phyloP scores from a whole-genome alignment of 2,329 filamentous ascomycete genomes.

The Epicoccum nigrum region DNA sequence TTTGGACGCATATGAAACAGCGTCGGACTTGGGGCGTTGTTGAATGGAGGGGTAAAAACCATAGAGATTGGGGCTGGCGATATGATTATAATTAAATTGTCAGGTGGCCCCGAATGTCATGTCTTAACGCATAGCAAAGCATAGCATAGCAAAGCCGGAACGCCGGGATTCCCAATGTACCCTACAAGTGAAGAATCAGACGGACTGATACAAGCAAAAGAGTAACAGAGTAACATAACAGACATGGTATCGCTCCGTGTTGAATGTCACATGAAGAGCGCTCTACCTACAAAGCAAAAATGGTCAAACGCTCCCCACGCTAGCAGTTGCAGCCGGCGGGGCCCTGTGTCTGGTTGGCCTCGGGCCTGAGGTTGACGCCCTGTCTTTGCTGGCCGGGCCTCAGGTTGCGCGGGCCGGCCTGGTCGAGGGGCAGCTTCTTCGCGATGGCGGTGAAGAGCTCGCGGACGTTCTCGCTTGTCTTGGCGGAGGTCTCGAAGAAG shows the following conservation, averaged over 20 bases:
- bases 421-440: slow-evolving; percentile 95
- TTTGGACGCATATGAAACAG: background rate
- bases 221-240: too few species aligned
- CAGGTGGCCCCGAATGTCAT: slow-evolving; percentile 40
- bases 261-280: slow-evolving; percentile 9
- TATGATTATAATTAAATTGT: slow-evolving; percentile 41
- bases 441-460: slow-evolving; percentile 97
- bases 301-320: slow-evolving; percentile 18
- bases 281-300: slow-evolving; percentile 18
- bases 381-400: slow-evolving; percentile 64
- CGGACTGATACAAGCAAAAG: slow-evolving; percentile 14
- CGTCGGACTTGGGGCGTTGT: background rate
- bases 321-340: slow-evolving; percentile 70
- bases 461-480: slow-evolving; percentile 93
- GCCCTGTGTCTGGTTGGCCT: slow-evolving; percentile 64
- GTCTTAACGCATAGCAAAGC: slow-evolving; percentile 31
- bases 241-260: slow-evolving; percentile 13
- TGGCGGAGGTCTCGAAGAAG: slow-evolving; percentile 98
- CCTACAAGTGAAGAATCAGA: slow-evolving; percentile 22
- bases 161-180: slow-evolving; percentile 36
- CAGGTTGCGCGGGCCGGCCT: slow-evolving; percentile 88
- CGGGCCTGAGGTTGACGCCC: slow-evolving; percentile 71
- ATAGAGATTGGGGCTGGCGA: slow-evolving; percentile 7
- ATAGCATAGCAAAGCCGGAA: slow-evolving; percentile 24
- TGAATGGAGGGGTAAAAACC: background rate